These are phyloP conservation scores for Powellomyces hirtus DNA, from an alignment of 192 early-diverging fungal species.

Conservation along the genomic window DNA sequence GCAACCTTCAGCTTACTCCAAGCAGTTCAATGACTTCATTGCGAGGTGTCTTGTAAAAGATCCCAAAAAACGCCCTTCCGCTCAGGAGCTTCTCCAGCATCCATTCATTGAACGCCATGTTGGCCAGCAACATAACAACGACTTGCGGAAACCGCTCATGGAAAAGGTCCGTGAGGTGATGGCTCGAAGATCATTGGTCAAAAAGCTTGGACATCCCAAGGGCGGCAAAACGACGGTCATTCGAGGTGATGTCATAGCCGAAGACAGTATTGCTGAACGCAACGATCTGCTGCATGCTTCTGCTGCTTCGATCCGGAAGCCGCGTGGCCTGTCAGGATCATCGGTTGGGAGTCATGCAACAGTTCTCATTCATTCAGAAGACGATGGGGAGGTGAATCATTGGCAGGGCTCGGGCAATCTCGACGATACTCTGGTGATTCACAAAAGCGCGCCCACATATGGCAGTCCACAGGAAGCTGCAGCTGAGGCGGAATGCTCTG, in stretches of 20 bases:
- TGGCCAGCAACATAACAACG: slow-evolving; percentile 13
- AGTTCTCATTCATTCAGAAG: slow-evolving; percentile 15
- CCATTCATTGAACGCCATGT: slow-evolving; percentile 28
- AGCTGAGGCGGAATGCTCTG: background rate
- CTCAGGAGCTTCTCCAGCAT: slow-evolving; percentile 28
- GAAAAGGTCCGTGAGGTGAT: slow-evolving; percentile 18
- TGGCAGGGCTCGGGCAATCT: background rate
- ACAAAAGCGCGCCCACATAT: background rate
- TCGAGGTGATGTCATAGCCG: background rate
- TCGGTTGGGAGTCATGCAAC: slow-evolving; percentile 10
- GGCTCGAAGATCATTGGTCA: background rate
- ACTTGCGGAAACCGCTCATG: slow-evolving; percentile 13
- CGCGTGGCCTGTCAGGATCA: slow-evolving; percentile 10
- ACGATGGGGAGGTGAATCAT: background rate
- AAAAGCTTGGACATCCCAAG: slow-evolving; percentile 8
- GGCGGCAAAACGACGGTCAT: background rate
- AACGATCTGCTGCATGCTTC: background rate
- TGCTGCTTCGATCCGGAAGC: background rate
- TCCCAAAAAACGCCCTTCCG: slow-evolving; percentile 27
- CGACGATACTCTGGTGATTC: background rate
- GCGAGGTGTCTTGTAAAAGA: slow-evolving; percentile 39
- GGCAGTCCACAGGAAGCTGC: background rate
- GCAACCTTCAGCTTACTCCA: slow-evolving; percentile 5
- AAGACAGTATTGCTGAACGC: background rate
- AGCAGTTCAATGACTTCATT: slow-evolving; percentile 38